Evolutionary conservation across 129 eudicot genomes (phyloP), one percentile per base, ranked within the genome.

Genomic region (Tagetes patula): DNA sequence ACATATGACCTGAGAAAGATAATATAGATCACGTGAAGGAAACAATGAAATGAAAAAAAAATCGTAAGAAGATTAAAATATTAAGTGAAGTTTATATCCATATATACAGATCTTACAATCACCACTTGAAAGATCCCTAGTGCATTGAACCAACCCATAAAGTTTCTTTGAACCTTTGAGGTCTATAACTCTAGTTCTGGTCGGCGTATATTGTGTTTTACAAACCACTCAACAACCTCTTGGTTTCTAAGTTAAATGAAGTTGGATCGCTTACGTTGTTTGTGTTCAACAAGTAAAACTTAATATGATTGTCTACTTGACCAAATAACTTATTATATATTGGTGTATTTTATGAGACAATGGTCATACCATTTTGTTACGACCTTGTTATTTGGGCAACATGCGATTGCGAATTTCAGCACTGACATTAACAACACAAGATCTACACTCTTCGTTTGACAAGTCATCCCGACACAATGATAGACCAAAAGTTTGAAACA

Each of bases 81-180:
- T 20, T 20, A 20, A 20, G 27, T 20, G 27, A 20, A 20, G 27
- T 20, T 20, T 20, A 20, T 20, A 20, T 20, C 27, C 27, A 20
- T 20, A 20, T 20, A 20, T 20, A 73, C 89, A 85, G 36, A 69
- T 72, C 75, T 79, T 79, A 70, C 89, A 85, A 72, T 82, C 82
- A 31, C 5, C 77, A 32, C 72, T 66, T 6, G 89, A 75, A 14
- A 85, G 80, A 73, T 85, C 89, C 59, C 82, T 72, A 0, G 71
- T 85, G 62, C 86, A 79, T 10, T 82, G 86, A 31, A 64, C 86
- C 89, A 82, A 33, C 27, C 86, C 84, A 64, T 85, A 82, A 3
- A 85, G 42, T 20, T 70, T 85, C 58, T 56, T 42, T 4, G 52
- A 36, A 34, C 43, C 75, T 2, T 8, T 30, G 1, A 67, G 31